Base-by-base conservation (phyloP, 768 basidiomycete species). In the Naganishia randhawae region DNA sequence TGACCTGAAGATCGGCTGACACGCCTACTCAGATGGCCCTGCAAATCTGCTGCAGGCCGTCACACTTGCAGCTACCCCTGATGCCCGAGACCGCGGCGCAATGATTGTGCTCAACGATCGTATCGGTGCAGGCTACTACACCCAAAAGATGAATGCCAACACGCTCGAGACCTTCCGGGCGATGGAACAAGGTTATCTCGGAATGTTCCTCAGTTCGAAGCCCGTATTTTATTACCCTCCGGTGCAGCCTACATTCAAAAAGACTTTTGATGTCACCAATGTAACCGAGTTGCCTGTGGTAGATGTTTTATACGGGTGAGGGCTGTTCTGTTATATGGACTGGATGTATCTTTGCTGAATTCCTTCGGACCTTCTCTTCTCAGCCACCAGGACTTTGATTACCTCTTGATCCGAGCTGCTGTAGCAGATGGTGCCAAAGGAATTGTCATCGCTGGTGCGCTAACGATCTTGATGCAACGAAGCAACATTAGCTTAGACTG, bases 21-120 rank as follows among this genome's bases (percentile, higher is more conserved):
- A 5, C 27, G 3, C 1, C 4, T 2, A 3, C 25, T n/a, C 71
- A 19, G 73, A 76, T 50, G 76, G 75, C 17, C 74, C 76, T 5
- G 71, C 71, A 19, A 77, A 78, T 67, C 70, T 78, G 33, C 70
- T 75, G 29, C 68, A 75, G 42, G 78, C 77, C 4, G 73, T 77
- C n/a, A 71, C 71, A 0, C 66, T 72, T 22, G 78, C 73, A 32
- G 55, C 57, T n/a, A 50, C 51, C 16, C 73, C 72, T 25, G 68
- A 69, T 11, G 68, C 73, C 1, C 22, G 45, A 25, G 67, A 70
- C 22, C 67, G 74, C 9, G 80, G 80, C 1, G 72, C 75, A 0
- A 67, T 81, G 63, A 71, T 80, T 33, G 73, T 74, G 10, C 67
- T 79, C 45, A 81, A 79, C 71, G 79, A 81, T 63, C 71, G 78